Conservation (phyloP, 1,139 yeast species). For the Meyerozyma guilliermondii region DNA sequence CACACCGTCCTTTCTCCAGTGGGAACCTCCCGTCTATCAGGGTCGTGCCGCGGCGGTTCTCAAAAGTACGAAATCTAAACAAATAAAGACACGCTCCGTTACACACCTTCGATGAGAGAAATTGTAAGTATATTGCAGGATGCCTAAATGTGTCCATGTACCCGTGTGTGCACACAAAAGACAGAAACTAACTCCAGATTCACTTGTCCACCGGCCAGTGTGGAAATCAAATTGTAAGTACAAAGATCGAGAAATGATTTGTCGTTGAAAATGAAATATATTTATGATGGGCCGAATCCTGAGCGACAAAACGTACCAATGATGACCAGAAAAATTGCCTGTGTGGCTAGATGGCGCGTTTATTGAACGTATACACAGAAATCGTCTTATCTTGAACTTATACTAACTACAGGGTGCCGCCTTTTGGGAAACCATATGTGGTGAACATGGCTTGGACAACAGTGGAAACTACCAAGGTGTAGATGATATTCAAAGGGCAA, state of each 20-base stretch:
- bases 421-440: constrained; percentile 96
- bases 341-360: too few relatives aligned
- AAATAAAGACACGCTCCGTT: constrained; percentile 3
- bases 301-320: too few relatives aligned
- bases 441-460: constrained; percentile 90
- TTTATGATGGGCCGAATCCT: too few relatives aligned
- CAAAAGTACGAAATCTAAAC: constrained; percentile 1
- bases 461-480: constrained; percentile 73
- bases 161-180: constrained; percentile 2
- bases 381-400: neutral
- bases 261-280: too few relatives aligned
- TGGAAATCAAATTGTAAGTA: constrained; percentile 94
- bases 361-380: neutral
- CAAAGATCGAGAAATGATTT: neutral
- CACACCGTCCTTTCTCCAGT: neutral
- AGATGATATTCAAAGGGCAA: constrained; percentile 61
- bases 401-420: constrained; percentile 75
- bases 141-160: neutral
- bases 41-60: constrained; percentile 1
- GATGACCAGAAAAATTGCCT: too few relatives aligned
- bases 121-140: constrained; percentile 36
- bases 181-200: constrained; percentile 46
- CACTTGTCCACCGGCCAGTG: constrained; percentile 98
- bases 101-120: constrained; percentile 44
- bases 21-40: neutral